Evolutionary conservation across 345 rosid species (phyloP).

Genomic region (Salix dunnii): DNA sequence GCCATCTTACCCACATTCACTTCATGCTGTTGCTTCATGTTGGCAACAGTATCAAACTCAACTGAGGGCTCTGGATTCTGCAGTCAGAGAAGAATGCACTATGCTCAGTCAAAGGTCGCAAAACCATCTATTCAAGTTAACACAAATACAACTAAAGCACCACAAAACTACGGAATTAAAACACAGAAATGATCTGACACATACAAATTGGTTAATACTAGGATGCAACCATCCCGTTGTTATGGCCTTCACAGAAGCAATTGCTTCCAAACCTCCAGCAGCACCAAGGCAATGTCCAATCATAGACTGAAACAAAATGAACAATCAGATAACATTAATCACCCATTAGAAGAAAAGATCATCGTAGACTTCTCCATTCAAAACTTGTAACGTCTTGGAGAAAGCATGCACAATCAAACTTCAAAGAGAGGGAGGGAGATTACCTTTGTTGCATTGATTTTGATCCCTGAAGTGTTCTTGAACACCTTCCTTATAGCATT

Average conservation of each 20-base stretch:
- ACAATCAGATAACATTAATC: constrained; percentile 7
- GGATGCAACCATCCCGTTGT: constrained; percentile 98
- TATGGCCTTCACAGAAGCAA: constrained; percentile 83
- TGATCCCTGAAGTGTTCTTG: constrained; percentile 72
- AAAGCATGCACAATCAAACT: not conserved
- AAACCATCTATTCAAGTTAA: not conserved
- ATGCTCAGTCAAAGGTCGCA: not conserved
- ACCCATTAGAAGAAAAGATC: not conserved
- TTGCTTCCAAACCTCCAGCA: constrained; percentile 96
- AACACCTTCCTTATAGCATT: constrained; percentile 95
- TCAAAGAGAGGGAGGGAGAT: constrained; percentile 13
- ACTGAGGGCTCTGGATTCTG: constrained; percentile 89
- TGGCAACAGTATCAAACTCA: constrained; percentile 85
- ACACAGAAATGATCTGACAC: constrained; percentile 19
- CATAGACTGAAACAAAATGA: constrained; percentile 64
- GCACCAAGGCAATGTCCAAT: constrained; percentile 99
- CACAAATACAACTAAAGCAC: not conserved
- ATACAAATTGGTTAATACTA: constrained; percentile 84
- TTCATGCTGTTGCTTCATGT: constrained; percentile 81
- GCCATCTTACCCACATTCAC: constrained; percentile 85
- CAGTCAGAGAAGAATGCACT: constrained; percentile 18
- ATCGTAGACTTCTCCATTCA: not conserved
- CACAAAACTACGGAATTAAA: not conserved
- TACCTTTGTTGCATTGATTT: constrained; percentile 98
- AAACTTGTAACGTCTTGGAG: not conserved